Evolutionary conservation across 1,139 yeast genomes (phyloP), one percentile per base, ranked within the genome.

Genomic region (Kodamaea ohmeri): DNA sequence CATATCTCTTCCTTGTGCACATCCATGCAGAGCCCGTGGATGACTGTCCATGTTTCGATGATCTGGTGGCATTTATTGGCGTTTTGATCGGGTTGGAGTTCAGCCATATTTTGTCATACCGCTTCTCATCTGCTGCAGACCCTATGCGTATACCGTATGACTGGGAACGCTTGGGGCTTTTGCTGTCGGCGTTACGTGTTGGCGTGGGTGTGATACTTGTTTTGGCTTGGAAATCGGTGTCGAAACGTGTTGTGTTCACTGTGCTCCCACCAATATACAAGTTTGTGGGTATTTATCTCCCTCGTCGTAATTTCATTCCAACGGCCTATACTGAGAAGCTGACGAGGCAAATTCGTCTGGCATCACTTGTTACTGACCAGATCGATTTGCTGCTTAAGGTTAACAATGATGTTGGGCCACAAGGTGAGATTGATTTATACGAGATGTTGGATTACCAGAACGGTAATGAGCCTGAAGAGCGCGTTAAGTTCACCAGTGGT

Each of bases 11-110:
- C 2, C 63, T 86, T 31, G 69, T 84, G 30, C 81, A 83, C 52
- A 64, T 75, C 35, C 96, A 89, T 60, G 85, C 90, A 0, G 81
- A 78, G 45, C 97, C 98, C 0, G 82, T 86, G 9, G 98, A 92
- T 52, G 85, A 83, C 52, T 92, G 98, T 56, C 98, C 98, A 0
- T 92, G 98, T 57, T 90, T 84, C 58, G 97, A 88, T 53, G 98
- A 92, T 55, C 81, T 94, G 6, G 96, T 92, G 15, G 95, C 97
- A 2, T 92, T 92, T 52, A 67, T 89, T 40, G 97, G 97, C 1
- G 98, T 92, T 20, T 72, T 89, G 15, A 69, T 83, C 35, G 97
- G 97, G 0, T 51, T 82, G 19, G 88, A 80, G 45, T 46, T 81
- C 26, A 72, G 81, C 9, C 76, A 75, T 46, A 77, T 83, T 74